These are phyloP conservation scores for Russula ochroleuca DNA, from an alignment of 768 basidiomycete genomes.

Conservation along the genomic window DNA sequence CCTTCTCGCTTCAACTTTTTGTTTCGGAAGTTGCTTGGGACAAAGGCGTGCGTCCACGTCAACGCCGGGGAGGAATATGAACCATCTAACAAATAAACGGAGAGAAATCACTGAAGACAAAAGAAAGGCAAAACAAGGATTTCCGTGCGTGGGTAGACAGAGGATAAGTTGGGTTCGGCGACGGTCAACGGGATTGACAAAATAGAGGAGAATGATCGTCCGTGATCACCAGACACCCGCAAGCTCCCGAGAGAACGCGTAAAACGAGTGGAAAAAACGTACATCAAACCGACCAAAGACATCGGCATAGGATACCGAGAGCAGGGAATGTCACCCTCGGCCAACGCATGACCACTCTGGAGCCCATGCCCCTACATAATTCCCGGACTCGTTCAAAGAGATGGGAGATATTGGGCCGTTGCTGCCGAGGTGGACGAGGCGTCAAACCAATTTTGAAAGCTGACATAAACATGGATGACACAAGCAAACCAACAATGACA, in stretches of 20 bases:
- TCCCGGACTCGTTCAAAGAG: background rate
- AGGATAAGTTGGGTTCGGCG: background rate
- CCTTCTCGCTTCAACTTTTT: no score
- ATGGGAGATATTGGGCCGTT: background rate
- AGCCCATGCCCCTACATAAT: background rate
- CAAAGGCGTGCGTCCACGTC: conserved; percentile 20
- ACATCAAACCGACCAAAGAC: background rate
- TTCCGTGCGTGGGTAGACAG: background rate
- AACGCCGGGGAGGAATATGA: background rate
- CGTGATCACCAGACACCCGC: background rate
- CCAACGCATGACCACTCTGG: conserved; percentile 1
- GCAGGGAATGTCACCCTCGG: background rate
- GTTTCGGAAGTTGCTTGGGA: background rate
- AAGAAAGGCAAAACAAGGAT: background rate
- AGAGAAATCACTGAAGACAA: background rate
- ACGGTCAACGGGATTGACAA: background rate
- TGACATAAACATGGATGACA: no score
- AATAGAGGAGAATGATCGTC: background rate
- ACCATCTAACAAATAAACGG: conserved; percentile 1
- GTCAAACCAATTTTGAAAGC: no score
- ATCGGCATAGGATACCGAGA: background rate
- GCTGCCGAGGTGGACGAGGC: background rate
- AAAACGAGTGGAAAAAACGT: background rate
- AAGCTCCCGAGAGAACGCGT: background rate
- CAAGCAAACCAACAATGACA: no score